A percentile compares a stretch with the other conserved stretches of the same genome.
Evolutionary conservation across 306 rosid species (phyloP).

Genomic region (Begonia masoniana): DNA sequence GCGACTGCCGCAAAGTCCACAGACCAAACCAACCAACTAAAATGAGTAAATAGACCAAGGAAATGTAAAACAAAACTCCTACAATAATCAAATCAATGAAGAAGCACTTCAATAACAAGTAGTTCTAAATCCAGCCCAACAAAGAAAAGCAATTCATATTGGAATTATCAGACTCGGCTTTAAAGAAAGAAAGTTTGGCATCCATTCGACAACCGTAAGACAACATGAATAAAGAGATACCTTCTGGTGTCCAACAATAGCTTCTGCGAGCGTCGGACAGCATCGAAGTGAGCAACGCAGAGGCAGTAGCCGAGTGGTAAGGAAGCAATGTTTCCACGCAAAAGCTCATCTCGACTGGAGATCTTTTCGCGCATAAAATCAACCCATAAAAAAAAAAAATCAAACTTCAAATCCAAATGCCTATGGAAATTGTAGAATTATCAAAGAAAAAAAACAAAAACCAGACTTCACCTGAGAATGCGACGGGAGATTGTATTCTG

Average conservation of each 20-base stretch:
- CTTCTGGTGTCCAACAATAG: slow-evolving; percentile 76
- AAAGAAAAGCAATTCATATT: no score
- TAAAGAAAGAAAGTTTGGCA: no score
- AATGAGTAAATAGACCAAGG: no score
- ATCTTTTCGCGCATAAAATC: slow-evolving; percentile 22
- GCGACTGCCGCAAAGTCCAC: no score
- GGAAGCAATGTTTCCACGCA: slow-evolving; percentile 83
- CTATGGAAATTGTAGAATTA: neutral
- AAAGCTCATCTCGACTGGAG: slow-evolving; percentile 66
- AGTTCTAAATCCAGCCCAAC: no score
- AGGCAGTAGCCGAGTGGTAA: slow-evolving; percentile 77
- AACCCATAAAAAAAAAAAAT: neutral
- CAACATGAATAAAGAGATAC: slow-evolving; percentile 20
- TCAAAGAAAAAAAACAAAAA: neutral
- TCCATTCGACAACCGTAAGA: no score
- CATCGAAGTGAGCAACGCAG: slow-evolving; percentile 86
- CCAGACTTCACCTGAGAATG: slow-evolving; percentile 38
- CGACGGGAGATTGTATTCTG: slow-evolving; percentile 42
- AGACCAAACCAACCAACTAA: no score
- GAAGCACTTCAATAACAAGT: no score
- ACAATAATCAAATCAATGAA: no score
- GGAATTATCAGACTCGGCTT: no score
- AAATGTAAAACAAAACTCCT: no score
- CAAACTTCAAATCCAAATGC: neutral
- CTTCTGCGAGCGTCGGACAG: slow-evolving; percentile 63